Evolutionary conservation across 352 stramenopile species (phyloP).

Genomic region (Globisporangium nunn): DNA sequence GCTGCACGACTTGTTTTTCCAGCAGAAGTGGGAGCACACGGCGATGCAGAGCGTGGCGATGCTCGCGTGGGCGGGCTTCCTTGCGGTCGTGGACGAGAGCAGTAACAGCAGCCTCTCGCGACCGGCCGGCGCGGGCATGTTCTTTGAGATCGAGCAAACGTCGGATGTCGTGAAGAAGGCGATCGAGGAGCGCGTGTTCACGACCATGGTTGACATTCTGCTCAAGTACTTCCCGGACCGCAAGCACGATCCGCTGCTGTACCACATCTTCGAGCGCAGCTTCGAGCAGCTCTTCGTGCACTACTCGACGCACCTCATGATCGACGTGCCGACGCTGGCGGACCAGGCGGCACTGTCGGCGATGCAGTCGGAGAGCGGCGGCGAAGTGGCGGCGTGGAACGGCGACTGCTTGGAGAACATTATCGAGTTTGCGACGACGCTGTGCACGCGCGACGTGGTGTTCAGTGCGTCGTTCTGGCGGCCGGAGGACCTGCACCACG

Average conservation of each 20-base stretch:
- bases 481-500: constrained; percentile 19
- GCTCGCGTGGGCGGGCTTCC: constrained; percentile 67
- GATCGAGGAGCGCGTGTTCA: constrained; percentile 59
- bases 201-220: constrained; percentile 56
- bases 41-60: constrained; percentile 68
- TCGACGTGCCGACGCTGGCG: constrained; percentile 68
- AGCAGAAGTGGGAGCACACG: constrained; percentile 61
- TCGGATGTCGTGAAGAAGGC: constrained; percentile 62
- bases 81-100: constrained; percentile 26
- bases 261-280: constrained; percentile 61
- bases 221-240: constrained; percentile 72
- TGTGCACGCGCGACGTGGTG: constrained; percentile 44
- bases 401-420: constrained; percentile 77
- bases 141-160: constrained; percentile 44
- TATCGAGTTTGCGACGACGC: constrained; percentile 59
- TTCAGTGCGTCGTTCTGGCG: constrained; percentile 71
- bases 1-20: constrained; percentile 57
- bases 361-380: constrained; percentile 59
- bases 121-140: constrained; percentile 26
- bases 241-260: constrained; percentile 64
- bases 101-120: constrained; percentile 6
- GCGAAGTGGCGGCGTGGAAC: constrained; percentile 46
- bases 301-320: constrained; percentile 74
- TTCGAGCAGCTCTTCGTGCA: constrained; percentile 63
- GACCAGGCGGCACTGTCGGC: constrained; percentile 57